Evolutionary conservation across 2,329 filamentous ascomycete genomes (phyloP), one percentile per base, ranked within the genome.

Genomic region (Cryphonectria nitschkei): DNA sequence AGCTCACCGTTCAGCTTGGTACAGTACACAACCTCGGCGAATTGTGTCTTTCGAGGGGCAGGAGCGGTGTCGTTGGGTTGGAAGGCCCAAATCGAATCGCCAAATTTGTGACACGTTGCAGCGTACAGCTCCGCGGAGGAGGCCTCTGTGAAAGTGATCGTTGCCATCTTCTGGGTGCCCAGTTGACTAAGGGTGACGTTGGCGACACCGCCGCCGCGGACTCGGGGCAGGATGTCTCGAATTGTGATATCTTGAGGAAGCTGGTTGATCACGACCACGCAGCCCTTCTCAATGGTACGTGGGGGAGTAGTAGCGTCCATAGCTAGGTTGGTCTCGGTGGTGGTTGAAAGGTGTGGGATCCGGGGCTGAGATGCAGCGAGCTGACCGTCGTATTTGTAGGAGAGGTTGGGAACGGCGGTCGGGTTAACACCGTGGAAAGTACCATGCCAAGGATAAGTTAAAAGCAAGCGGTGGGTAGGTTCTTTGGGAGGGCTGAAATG

Each of bases 121-220:
- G 16, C 37, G 26, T 64, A 64, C 43, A 29, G 29, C 13, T 32
- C 14, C 2, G 67, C 67, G 6, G 60, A 54, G 34, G n/a, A 32
- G 22, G 60, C 11, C n/a, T 64, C 58, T n/a, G 65, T 72, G 65
- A 72, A 72, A 1, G 63, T 72, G 22, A 70, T 50, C 3, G 67
- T 34, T 0, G 69, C 69, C 2, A 43, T 52, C 26, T 58, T 70
- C 14, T 3, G 29, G 32, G 16, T n/a, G 34, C n/a, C 58, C 56
- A 41, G 41, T 32, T 11, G 16, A 32, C 50, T 29, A 22, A 52
- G 66, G 0, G 32, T 65, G 43, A 50, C 32, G 46, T 6, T 65
- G 62, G 22, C 34, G 11, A 70, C 63, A 1, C 52, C 41, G 5
- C 70, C 70, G 1, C 67, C 63, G 2, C 67, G 56, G 60, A 72